A percentile compares a stretch with the other conserved stretches of the same genome.
phyloP scores from a whole-genome alignment of 306 rosid genomes.

The Medicago ruthenica region DNA sequence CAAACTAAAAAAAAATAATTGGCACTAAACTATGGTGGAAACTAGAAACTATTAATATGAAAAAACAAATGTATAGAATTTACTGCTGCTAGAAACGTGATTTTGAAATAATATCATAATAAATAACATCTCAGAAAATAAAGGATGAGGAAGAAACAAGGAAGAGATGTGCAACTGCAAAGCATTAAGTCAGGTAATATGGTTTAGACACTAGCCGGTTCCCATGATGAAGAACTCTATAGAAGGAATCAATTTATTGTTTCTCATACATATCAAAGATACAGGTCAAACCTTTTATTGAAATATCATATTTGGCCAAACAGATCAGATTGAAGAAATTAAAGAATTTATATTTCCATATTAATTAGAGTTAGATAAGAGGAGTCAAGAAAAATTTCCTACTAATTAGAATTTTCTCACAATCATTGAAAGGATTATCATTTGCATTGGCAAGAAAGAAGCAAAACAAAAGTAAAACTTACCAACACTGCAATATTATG shows the following conservation, averaged over 20 bases:
- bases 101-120: not conserved
- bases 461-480: slow-evolving; percentile 34
- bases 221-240: not conserved
- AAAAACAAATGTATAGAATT: slow-evolving; percentile 1
- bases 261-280: slow-evolving; percentile 3
- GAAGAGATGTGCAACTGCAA: slow-evolving; percentile 2
- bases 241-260: not conserved
- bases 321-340: not conserved
- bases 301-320: slow-evolving; percentile 14
- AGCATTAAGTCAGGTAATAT: not conserved
- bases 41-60: not conserved
- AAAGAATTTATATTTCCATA: not conserved
- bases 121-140: not conserved
- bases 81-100: not conserved
- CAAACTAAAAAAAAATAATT: too few species aligned
- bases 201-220: not conserved
- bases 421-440: slow-evolving; percentile 31
- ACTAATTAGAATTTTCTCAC: slow-evolving; percentile 9
- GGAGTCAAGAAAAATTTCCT: not conserved
- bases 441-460: slow-evolving; percentile 13
- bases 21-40: not conserved
- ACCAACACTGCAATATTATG: slow-evolving; percentile 80
- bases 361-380: slow-evolving; percentile 6
- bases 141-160: slow-evolving; percentile 17
- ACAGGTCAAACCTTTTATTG: not conserved